phyloP scores from a whole-genome alignment of 2,329 filamentous ascomycete genomes.

The Chaetothyriales sp. region DNA sequence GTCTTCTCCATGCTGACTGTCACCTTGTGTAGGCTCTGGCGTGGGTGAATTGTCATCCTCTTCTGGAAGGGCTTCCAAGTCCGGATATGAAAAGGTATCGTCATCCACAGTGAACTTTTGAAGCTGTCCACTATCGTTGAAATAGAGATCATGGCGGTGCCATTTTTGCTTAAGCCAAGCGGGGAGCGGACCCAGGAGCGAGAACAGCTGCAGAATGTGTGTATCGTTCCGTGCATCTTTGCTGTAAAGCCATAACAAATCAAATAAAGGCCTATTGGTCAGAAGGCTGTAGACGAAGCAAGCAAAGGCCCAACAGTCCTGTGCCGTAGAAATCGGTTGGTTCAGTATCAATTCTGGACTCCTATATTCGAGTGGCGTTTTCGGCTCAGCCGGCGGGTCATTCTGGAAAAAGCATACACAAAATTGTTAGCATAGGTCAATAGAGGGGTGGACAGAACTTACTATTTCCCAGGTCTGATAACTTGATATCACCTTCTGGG shows the following conservation, averaged over 20 bases:
- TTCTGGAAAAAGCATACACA: too few species aligned
- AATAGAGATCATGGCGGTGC: slow-evolving; percentile 1
- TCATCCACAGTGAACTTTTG: slow-evolving; percentile 3
- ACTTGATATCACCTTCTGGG: slow-evolving; percentile 1
- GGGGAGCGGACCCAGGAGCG: slow-evolving; percentile 4
- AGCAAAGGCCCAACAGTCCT: too few species aligned
- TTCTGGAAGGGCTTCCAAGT: neutral
- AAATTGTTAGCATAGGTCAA: too few species aligned
- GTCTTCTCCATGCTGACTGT: neutral
- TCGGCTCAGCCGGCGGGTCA: too few species aligned
- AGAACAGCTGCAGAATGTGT: slow-evolving; percentile 4
- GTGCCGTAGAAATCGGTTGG: too few species aligned
- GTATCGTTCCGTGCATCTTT: neutral
- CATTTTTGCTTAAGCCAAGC: slow-evolving; percentile 3
- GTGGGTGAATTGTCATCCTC: neutral
- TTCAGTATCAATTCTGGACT: too few species aligned
- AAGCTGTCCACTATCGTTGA: slow-evolving; percentile 2
- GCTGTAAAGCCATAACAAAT: neutral
- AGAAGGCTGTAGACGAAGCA: too few species aligned
- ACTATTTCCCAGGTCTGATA: neutral
- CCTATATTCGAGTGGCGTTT: too few species aligned
- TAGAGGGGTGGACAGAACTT: too few species aligned
- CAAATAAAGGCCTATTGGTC: too few species aligned
- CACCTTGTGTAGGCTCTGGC: neutral
- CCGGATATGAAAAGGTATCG: slow-evolving; percentile 1